Conservation (phyloP, 1,139 yeast species). For the Blastobotrys buckinghamii region DNA sequence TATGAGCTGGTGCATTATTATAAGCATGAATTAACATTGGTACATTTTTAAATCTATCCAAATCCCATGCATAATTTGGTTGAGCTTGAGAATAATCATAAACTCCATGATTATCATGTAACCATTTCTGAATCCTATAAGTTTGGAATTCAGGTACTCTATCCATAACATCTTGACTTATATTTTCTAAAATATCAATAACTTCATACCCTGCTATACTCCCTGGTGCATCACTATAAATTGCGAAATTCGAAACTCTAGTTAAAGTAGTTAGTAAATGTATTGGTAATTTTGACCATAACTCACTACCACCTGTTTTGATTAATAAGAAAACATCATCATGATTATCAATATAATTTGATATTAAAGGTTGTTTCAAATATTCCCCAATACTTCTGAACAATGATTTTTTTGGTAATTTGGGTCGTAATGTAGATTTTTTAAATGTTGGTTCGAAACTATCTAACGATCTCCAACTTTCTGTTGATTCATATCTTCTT, state of each 20-base stretch:
- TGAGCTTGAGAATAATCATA: constrained; percentile 21
- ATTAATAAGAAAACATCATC: constrained; percentile 30
- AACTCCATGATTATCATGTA: constrained; percentile 24
- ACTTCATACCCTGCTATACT: constrained; percentile 32
- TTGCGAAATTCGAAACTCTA: constrained; percentile 30
- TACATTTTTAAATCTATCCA: constrained; percentile 33
- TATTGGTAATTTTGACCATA: constrained; percentile 35
- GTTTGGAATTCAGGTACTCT: constrained; percentile 11
- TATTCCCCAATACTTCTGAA: constrained; percentile 16
- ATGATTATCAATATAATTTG: constrained; percentile 16
- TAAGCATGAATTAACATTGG: constrained; percentile 36
- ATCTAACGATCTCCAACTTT: constrained; percentile 17
- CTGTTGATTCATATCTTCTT: constrained; percentile 14
- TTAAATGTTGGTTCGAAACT: constrained; percentile 12
- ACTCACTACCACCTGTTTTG: constrained; percentile 34
- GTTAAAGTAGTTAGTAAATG: constrained; percentile 34
- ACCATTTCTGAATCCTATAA: constrained; percentile 23
- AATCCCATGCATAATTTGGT: constrained; percentile 36
- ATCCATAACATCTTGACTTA: constrained; percentile 19
- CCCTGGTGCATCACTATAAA: constrained; percentile 33
- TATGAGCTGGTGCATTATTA: constrained; percentile 21
- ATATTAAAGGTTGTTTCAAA: constrained; percentile 20
- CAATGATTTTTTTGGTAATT: constrained; percentile 4
- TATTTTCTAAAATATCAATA: constrained; percentile 29
- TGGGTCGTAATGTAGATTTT: constrained; percentile 9